Conservation (phyloP, 306 rosid species). For the Fagus crenata region DNA sequence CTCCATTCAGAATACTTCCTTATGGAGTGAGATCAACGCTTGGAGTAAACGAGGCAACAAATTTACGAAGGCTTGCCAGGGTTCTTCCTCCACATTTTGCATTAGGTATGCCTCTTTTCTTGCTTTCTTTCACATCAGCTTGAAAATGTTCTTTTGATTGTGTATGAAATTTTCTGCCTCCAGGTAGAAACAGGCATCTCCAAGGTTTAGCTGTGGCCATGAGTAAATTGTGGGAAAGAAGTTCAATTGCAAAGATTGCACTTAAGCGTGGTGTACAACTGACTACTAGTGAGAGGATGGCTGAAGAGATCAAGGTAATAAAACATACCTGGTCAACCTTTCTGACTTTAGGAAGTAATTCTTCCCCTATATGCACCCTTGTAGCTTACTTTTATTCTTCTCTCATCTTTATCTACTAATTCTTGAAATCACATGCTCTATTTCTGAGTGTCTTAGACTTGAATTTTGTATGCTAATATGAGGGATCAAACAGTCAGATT, state of each 20-base stretch:
- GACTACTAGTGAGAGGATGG: constrained; percentile 98
- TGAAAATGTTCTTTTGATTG: constrained; percentile 26
- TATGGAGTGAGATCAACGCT: constrained; percentile 78
- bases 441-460: neutral
- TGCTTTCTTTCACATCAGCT: constrained; percentile 21
- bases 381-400: neutral
- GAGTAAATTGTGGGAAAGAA: constrained; percentile 78
- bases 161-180: constrained; percentile 26
- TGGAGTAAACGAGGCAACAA: constrained; percentile 75
- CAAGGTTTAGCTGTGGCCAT: constrained; percentile 91
- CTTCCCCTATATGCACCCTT: constrained; percentile 2
- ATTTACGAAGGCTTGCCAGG: constrained; percentile 80
- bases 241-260: constrained; percentile 88
- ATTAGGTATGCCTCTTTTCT: constrained; percentile 50
- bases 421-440: constrained; percentile 17
- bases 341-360: constrained; percentile 15
- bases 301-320: constrained; percentile 91
- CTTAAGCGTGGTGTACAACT: constrained; percentile 96
- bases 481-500: neutral
- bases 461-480: neutral
- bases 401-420: constrained; percentile 14
- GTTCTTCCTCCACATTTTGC: constrained; percentile 98
- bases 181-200: constrained; percentile 91
- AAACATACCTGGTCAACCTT: constrained; percentile 20
- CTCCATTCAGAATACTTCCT: constrained; percentile 95